These are phyloP conservation scores for Clonostachys byssicola DNA, from an alignment of 2,329 filamentous ascomycete genomes.

Conservation along the genomic window DNA sequence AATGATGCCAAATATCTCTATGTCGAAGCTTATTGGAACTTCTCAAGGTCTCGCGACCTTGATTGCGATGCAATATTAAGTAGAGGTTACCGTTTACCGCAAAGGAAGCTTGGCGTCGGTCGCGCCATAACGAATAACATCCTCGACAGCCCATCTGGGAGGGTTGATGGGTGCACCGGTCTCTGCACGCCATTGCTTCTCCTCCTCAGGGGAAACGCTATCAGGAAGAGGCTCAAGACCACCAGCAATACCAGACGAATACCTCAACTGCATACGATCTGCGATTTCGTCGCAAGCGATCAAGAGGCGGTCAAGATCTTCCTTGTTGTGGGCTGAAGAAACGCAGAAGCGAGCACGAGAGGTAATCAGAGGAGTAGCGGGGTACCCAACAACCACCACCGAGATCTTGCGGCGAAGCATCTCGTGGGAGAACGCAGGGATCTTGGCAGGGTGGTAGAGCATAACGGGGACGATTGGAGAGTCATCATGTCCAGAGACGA, in stretches of 20 bases:
- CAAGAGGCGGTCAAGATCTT: constrained; percentile 88
- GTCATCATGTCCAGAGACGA: constrained; percentile 96
- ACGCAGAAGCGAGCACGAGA: constrained; percentile 95
- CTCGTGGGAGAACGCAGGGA: constrained; percentile 96
- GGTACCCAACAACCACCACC: constrained; percentile 95
- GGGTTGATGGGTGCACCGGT: constrained; percentile 66
- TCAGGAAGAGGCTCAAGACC: constrained; percentile 75
- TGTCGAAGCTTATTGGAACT: too few species aligned
- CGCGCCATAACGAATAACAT: constrained; percentile 71
- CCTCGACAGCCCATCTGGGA: constrained; percentile 80
- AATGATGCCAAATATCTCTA: too few species aligned
- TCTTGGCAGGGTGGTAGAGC: constrained; percentile 98
- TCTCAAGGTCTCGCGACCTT: too few species aligned
- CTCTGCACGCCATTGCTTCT: constrained; percentile 61
- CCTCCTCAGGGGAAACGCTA: constrained; percentile 65
- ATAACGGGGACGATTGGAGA: constrained; percentile 93
- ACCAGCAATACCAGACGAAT: constrained; percentile 92
- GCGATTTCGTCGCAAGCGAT: constrained; percentile 90
- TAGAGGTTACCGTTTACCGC: constrained; percentile 38
- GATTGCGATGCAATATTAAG: too few species aligned
- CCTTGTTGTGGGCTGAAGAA: constrained; percentile 95
- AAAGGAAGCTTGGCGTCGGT: constrained; percentile 72
- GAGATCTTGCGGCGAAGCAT: constrained; percentile 98
- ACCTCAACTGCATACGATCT: constrained; percentile 89
- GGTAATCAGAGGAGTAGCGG: constrained; percentile 90